Evolutionary conservation across 2,329 filamentous ascomycete genomes (phyloP).

Genomic region (Alternaria postmessia): DNA sequence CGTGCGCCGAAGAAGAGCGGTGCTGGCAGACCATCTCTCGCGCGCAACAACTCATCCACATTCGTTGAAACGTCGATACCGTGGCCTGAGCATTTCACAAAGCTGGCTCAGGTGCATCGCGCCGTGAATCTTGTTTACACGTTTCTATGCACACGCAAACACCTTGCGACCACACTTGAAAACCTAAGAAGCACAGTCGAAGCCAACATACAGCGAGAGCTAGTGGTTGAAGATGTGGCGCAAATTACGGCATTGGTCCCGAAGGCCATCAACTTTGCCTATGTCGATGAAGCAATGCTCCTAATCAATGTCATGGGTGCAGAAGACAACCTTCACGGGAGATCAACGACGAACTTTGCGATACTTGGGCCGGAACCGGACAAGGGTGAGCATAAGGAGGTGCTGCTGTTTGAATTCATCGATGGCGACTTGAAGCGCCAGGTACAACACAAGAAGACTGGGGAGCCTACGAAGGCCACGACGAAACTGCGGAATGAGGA

Average conservation of each 20-base stretch:
- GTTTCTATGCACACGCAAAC: conserved; percentile 91
- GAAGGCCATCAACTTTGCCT: conserved; percentile 80
- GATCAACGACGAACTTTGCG: conserved; percentile 58
- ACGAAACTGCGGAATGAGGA: conserved; percentile 78
- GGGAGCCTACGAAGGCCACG: conserved; percentile 72
- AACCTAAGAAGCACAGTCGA: conserved; percentile 87
- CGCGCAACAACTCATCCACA: conserved; percentile 57
- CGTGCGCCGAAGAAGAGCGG: conserved; percentile 53
- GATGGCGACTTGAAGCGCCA: conserved; percentile 90
- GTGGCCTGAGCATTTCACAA: conserved; percentile 80
- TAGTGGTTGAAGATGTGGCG: conserved; percentile 81
- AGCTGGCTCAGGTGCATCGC: conserved; percentile 77
- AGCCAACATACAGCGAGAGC: conserved; percentile 74
- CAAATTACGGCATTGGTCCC: conserved; percentile 81
- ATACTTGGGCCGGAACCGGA: conserved; percentile 48
- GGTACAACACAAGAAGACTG: conserved; percentile 74
- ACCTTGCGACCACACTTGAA: conserved; percentile 89
- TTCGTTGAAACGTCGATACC: conserved; percentile 62
- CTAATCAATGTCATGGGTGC: conserved; percentile 79
- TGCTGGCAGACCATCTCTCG: conserved; percentile 48
- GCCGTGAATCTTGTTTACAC: conserved; percentile 94
- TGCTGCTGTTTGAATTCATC: conserved; percentile 89
- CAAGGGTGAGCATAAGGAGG: conserved; percentile 64
- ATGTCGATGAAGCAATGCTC: conserved; percentile 84
- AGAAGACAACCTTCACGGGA: conserved; percentile 70